Conservation (phyloP, 768 basidiomycete species). For the Paxillus involutus region DNA sequence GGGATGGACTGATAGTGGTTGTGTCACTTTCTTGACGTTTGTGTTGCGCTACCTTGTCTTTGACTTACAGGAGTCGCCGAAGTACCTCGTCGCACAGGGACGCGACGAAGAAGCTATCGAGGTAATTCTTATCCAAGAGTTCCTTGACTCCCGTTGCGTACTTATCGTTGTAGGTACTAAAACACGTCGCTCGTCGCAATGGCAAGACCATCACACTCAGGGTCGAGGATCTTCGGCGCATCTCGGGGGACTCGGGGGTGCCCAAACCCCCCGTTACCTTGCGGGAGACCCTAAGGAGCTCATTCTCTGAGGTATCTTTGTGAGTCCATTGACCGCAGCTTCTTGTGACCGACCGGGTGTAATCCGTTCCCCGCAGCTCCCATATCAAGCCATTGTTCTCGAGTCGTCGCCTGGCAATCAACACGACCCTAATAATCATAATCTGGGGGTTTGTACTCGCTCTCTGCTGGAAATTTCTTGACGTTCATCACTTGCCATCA, state of each 20-base stretch:
- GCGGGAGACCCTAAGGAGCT: conserved; percentile 26
- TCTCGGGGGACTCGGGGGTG: conserved; percentile 14
- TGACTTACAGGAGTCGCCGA: conserved; percentile 60
- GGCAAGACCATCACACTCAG: conserved; percentile 45
- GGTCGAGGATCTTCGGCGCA: conserved; percentile 40
- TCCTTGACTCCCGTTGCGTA: not conserved
- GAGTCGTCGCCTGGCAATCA: conserved; percentile 41
- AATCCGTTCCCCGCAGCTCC: conserved; percentile 29
- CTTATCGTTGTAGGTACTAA: conserved; percentile 37
- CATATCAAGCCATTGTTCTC: conserved; percentile 52
- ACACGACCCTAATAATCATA: conserved; percentile 47
- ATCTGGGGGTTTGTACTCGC: conserved; percentile 46
- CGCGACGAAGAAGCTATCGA: conserved; percentile 55
- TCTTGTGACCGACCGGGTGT: not conserved
- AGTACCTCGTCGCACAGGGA: conserved; percentile 57
- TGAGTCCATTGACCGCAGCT: conserved; percentile 19
- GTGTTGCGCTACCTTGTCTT: conserved; percentile 56
- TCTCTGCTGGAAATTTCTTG: not conserved
- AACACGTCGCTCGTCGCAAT: conserved; percentile 48
- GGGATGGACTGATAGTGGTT: conserved; percentile 32
- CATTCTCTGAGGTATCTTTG: conserved; percentile 42
- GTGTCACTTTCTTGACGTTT: conserved; percentile 52
- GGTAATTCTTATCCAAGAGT: conserved; percentile 20
- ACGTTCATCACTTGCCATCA: conserved; percentile 14
- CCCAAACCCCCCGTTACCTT: conserved; percentile 13